Base-by-base conservation (phyloP, 1,284 basidiomycete species). In the Microstroma glucosiphilum region DNA sequence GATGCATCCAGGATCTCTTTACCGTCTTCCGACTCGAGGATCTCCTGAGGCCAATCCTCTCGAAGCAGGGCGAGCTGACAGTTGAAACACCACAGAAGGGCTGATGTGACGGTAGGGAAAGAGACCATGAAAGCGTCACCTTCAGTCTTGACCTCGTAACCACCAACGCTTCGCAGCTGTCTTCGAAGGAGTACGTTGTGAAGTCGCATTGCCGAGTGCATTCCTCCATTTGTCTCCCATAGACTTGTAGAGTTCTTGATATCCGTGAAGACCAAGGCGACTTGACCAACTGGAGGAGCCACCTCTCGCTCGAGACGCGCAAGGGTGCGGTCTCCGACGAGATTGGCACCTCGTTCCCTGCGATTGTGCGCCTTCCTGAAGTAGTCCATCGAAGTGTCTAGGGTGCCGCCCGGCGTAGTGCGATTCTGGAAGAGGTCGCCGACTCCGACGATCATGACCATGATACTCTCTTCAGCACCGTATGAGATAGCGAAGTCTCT, bases 91-190 rank as follows among this genome's bases (percentile, higher is more conserved):
- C 92, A 98, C 82, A 92, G 86, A 43, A 98, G 80, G 0, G 92
- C 96, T 0, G 90, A 85, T 2, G 91, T 84, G 8, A 92, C 87
- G 4, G 87, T 90, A 9, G 90, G 89, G 84, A 99, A 98, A n/a
- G 73, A 93, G 56, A 94, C 93, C 90, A 98, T 96, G 83, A 98
- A 98, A 0, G 94, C 88, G 76, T 98, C 96, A 42, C 96, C 96
- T 88, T 98, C 96, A 21, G 96, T 98, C 82, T 99, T 99, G 74
- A 97, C 94, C 81, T 98, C 93, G 80, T 97, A 99, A 0, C 96
- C 96, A 49, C 92, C 93, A 75, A 93, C 94, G 59, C 90, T 84
- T 40, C 94, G 86, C 51, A 98, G 82, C 69, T 91, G 88, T 11
- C 93, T 85, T 23, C 94, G 87, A 63, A 98, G 84, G 15, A 97